A percentile compares a stretch with the other conserved stretches of the same genome.
Conservation (phyloP, 2,329 filamentous ascomycete species). For the Didymella pinodella region DNA sequence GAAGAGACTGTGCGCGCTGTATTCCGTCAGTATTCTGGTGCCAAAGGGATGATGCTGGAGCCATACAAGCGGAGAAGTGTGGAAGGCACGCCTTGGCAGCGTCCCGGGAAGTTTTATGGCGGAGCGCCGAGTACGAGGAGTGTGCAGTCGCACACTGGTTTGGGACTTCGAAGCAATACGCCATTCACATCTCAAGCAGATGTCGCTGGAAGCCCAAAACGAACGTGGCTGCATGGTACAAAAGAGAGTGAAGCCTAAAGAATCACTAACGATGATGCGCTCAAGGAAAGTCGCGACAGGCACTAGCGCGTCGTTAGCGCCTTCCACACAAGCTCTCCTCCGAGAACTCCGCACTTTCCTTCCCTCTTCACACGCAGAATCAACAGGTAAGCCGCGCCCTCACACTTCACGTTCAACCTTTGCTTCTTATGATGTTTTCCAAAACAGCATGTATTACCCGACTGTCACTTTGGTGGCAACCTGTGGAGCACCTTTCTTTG, state of each 20-base stretch:
- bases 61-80: constrained; percentile 33
- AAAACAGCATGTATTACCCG: constrained; percentile 61
- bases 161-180: constrained; percentile 22
- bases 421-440: constrained; percentile 46
- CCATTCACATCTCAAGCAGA: constrained; percentile 41
- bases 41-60: neutral
- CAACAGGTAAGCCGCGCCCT: constrained; percentile 31
- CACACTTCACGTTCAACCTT: neutral
- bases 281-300: constrained; percentile 29
- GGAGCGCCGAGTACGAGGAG: neutral
- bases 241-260: constrained; percentile 14
- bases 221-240: constrained; percentile 30
- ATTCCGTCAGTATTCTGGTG: constrained; percentile 14
- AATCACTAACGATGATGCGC: constrained; percentile 19
- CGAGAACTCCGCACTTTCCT: constrained; percentile 16
- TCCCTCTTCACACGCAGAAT: constrained; percentile 20
- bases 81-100: constrained; percentile 31
- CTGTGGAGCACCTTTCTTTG: constrained; percentile 45
- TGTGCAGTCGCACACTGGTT: neutral
- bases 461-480: constrained; percentile 41
- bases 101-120: constrained; percentile 15
- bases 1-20: constrained; percentile 27
- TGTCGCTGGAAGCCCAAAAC: constrained; percentile 21
- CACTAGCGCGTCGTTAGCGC: constrained; percentile 24
- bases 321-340: constrained; percentile 26